These are phyloP conservation scores for Podaxis pistillaris DNA, from an alignment of 768 basidiomycete genomes.

Conservation along the genomic window DNA sequence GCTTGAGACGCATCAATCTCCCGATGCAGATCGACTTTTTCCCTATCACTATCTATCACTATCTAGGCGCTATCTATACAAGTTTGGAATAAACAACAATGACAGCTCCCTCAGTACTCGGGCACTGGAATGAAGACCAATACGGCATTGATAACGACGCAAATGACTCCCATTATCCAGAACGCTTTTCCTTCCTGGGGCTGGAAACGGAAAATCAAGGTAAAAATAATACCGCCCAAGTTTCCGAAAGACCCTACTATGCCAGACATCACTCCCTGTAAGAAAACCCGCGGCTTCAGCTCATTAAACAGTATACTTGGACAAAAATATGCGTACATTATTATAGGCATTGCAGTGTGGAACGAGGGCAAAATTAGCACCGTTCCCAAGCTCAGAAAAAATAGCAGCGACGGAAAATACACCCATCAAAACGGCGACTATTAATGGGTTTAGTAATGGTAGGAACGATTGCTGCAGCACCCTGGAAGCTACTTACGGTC, in stretches of 20 bases:
- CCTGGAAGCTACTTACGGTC: slow-evolving; percentile 25
- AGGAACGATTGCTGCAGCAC: slow-evolving; percentile 16
- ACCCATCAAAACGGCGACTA: not conserved
- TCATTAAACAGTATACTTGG: not conserved
- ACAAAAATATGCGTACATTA: slow-evolving; percentile 6
- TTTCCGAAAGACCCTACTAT: slow-evolving; percentile 37
- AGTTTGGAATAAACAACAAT: not conserved
- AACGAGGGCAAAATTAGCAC: slow-evolving; percentile 18
- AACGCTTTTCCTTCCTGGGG: slow-evolving; percentile 39
- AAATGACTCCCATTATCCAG: slow-evolving; percentile 45
- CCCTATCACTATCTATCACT: too few species aligned
- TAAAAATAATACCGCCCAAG: slow-evolving; percentile 46
- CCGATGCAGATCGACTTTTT: too few species aligned
- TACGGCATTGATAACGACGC: slow-evolving; percentile 29
- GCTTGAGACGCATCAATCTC: too few species aligned
- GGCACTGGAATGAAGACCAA: slow-evolving; percentile 27
- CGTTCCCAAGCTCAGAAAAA: slow-evolving; percentile 17
- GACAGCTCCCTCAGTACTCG: slow-evolving; percentile 17
- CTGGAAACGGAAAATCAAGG: slow-evolving; percentile 48
- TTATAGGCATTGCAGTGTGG: slow-evolving; percentile 18
- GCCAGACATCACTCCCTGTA: slow-evolving; percentile 33
- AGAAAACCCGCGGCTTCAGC: not conserved
- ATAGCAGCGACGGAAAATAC: slow-evolving; percentile 8
- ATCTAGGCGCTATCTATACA: not conserved
- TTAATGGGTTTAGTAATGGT: not conserved